Conservation (phyloP, 768 basidiomycete species). For the Lentinula aciculospora region DNA sequence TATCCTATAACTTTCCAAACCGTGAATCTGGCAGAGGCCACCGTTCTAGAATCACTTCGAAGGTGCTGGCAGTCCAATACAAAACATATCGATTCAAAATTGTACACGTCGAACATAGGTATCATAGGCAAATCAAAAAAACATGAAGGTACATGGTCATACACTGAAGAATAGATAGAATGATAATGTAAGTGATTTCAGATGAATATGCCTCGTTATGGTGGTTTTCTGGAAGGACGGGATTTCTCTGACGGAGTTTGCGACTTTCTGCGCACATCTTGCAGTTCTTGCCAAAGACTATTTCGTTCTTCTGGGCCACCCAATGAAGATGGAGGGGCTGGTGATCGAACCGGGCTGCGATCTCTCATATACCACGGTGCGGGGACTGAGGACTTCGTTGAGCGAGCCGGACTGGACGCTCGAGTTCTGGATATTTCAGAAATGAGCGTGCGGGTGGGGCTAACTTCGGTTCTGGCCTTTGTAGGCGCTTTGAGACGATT, state of each 20-base stretch:
- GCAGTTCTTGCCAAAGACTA: slow-evolving; percentile 51
- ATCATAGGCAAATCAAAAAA: neutral
- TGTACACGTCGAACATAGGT: neutral
- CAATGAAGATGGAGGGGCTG: slow-evolving; percentile 21
- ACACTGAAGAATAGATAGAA: neutral
- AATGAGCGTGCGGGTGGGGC: slow-evolving; percentile 23
- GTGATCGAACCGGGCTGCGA: slow-evolving; percentile 4
- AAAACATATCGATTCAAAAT: no score
- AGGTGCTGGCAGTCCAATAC: no score
- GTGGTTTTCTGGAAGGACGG: slow-evolving; percentile 27
- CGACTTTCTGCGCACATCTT: slow-evolving; percentile 41
- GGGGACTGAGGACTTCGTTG: slow-evolving; percentile 13
- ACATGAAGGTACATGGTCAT: neutral
- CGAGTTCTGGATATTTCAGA: slow-evolving; percentile 20
- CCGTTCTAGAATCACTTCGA: no score
- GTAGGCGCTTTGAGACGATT: slow-evolving; percentile 12
- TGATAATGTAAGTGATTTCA: neutral
- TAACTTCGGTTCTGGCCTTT: slow-evolving; percentile 21
- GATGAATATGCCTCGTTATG: slow-evolving; percentile 14
- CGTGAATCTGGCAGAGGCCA: no score
- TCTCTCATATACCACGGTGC: slow-evolving; percentile 8
- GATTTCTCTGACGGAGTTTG: slow-evolving; percentile 39
- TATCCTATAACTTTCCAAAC: no score
- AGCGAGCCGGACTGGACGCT: slow-evolving; percentile 18
- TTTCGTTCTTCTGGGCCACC: slow-evolving; percentile 34